Base-by-base conservation (phyloP, 371 early-diverging fungal genomes). In the Haplosporangium sp. region DNA sequence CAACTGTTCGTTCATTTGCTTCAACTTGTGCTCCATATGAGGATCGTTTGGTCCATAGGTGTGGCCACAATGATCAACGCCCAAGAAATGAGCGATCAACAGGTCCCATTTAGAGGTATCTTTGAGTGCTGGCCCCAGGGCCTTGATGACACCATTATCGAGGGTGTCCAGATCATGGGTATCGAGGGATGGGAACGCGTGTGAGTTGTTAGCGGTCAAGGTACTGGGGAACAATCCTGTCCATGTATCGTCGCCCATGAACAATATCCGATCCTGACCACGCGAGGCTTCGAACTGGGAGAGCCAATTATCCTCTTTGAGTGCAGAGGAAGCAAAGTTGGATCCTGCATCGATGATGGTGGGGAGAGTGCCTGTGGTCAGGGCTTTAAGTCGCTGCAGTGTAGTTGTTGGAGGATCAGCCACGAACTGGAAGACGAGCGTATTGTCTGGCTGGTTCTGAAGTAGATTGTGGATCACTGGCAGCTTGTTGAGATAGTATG, bases 351-450 rank as follows among this genome's bases (percentile, higher is more conserved):
- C 98, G 50, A 98, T 94, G 77, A 97, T 94, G 1, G 96, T 96
- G 0, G 97, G 97, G 29, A 97, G 77, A 1, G 94, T 89, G 2
- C 97, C 97, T 0, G 96, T 95, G 68, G 91, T 95, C 20, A 99
- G 67, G 0, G 94, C 98, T 80, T 96, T 97, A 64, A 99, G 85
- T 5, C 99, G 90, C 82, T 99, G 98, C 81, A 95, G 86, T 0
- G 98, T 98, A 0, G 99, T 97, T 0, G 98, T 99, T 2, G 99
- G 98, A n/a, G 99, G 95, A 81, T 99, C 99, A 0, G 97, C 96
- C 1, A 90, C 86, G 60, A 91, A 95, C 48, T 94, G 91, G 67
- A 89, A 94, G n/a, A 95, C 83, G 18, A 93, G 83, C 0, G 93
- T 81, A 53, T 93, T 84, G 7, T 82, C 81, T 0, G 96, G 95